These are phyloP conservation scores for Discostella stelligeroides DNA, from an alignment of 108 stramenopile genomes.

Conservation along the genomic window DNA sequence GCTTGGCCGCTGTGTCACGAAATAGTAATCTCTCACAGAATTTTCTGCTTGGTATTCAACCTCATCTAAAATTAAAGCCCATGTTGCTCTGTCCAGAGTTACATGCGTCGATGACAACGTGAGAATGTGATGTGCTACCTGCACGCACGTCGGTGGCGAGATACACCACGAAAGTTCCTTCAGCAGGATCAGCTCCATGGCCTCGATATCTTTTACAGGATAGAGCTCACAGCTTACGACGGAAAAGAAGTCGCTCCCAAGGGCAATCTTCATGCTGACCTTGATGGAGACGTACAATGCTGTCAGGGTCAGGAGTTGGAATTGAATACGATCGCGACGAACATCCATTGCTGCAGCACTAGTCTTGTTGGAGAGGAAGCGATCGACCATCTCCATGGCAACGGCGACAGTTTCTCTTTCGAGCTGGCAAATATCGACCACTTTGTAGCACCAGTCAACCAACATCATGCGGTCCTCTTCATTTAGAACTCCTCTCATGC, in stretches of 20 bases:
- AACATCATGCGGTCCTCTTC: slow-evolving; percentile 14
- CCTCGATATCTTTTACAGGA: slow-evolving; percentile 52
- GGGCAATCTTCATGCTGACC: slow-evolving; percentile 53
- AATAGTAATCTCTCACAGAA: slow-evolving; percentile 33
- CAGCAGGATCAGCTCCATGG: slow-evolving; percentile 53
- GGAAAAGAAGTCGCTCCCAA: slow-evolving; percentile 53
- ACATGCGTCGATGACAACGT: slow-evolving; percentile 9
- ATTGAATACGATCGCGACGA: slow-evolving; percentile 42
- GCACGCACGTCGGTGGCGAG: slow-evolving; percentile 31
- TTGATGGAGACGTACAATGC: slow-evolving; percentile 66
- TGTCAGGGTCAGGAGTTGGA: slow-evolving; percentile 59
- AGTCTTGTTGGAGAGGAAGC: slow-evolving; percentile 24
- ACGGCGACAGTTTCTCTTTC: slow-evolving; percentile 13
- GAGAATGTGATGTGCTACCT: slow-evolving; percentile 32
- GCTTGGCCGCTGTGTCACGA: slow-evolving; percentile 25
- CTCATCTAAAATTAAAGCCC: slow-evolving; percentile 29
- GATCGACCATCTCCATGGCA: slow-evolving; percentile 28
- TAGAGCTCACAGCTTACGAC: slow-evolving; percentile 57
- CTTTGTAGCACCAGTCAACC: slow-evolving; percentile 30
- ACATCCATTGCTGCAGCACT: background rate
- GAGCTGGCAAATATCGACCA: slow-evolving; percentile 20
- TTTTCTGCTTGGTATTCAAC: slow-evolving; percentile 42
- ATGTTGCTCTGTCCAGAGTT: background rate
- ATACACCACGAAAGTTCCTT: slow-evolving; percentile 46
- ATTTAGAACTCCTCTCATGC: background rate